These are phyloP conservation scores for Fomitopsis schrenkii DNA, from an alignment of 1,284 basidiomycete species.

Conservation along the genomic window DNA sequence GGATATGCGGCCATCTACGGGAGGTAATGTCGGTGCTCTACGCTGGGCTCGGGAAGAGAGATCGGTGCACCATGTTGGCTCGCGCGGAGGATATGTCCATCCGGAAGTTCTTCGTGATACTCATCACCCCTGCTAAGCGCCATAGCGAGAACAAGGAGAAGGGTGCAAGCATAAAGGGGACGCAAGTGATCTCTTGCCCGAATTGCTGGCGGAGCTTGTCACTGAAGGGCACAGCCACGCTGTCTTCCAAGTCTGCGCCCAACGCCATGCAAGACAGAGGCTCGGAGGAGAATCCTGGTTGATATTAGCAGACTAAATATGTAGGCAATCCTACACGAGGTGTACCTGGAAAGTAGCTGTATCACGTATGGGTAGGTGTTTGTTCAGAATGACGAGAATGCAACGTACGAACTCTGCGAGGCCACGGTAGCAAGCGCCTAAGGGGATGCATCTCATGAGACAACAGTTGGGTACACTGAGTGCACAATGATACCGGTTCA, in stretches of 20 bases:
- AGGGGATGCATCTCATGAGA: not conserved
- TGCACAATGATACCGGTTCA: not conserved
- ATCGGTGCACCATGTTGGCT: slow-evolving; percentile 25
- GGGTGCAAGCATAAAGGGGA: slow-evolving; percentile 17
- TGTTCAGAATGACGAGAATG: not conserved
- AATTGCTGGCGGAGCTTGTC: slow-evolving; percentile 28
- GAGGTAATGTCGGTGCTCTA: not conserved
- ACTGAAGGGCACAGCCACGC: slow-evolving; percentile 28
- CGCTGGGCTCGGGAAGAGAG: not conserved
- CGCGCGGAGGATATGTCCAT: slow-evolving; percentile 31
- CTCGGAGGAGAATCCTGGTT: slow-evolving; percentile 19
- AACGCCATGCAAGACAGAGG: slow-evolving; percentile 30
- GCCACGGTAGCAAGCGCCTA: not conserved
- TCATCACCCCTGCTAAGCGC: slow-evolving; percentile 4
- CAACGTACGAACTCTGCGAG: slow-evolving; percentile 14
- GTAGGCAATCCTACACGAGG: not conserved
- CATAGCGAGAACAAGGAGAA: slow-evolving; percentile 11
- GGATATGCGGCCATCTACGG: slow-evolving; percentile 38
- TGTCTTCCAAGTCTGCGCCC: slow-evolving; percentile 11
- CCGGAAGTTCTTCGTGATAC: slow-evolving; percentile 15
- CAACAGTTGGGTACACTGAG: not conserved
- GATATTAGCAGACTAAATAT: not conserved
- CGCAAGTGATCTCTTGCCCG: slow-evolving; percentile 29
- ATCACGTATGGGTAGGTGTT: not conserved
- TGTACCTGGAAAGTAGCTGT: slow-evolving; percentile 24